Evolutionary conservation across 306 rosid species (phyloP), one percentile per base, ranked within the genome.

Genomic region (Castanea crenata): DNA sequence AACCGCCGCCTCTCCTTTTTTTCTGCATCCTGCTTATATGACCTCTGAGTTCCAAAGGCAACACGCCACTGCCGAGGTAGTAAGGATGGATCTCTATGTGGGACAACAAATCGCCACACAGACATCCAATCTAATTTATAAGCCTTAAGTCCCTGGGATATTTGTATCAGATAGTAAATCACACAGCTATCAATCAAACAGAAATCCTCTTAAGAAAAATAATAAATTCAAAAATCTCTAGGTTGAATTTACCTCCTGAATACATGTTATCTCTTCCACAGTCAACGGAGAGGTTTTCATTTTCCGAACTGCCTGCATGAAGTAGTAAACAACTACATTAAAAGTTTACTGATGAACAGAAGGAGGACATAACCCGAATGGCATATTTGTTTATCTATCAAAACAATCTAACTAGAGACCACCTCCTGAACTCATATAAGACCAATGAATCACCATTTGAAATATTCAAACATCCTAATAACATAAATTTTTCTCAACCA

Each of bases 251-350:
- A 95, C 97, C 98, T 95, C 98, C 75, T 91, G 94, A 85, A 93
- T 90, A 73, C 87, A 71, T 46, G 88, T 87, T 62, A 93, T 78
- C 92, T 95, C 99, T 85, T 95, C 90, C 63, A 76, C 82, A 27
- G 97, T 90, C 86, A 95, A 87, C 23, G 97, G 97, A 75, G 98
- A 93, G 58, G 92, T 91, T 88, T 95, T 95, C 98, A 91, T 91
- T 90, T 88, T 87, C 85, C 97, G 91, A 69, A 91, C 92, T 68
- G 94, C 97, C 98, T 95, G 89, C 80, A 86, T 56, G 77, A 72
- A 85, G 84, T 62, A 81, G 79, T 63, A 69, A 73, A 76, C 73
- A 82, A 68, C 27, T 76, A 72, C 57, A 83, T 25, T 59, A 65
- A 78, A 61, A 74, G 72, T 49, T 76, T 76, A 4, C 32, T 23